Percentiles rank a stretch among this genome's conserved stretches.
phyloP scores from a whole-genome alignment of 2,329 filamentous ascomycete species.

The Madurella fahalii region DNA sequence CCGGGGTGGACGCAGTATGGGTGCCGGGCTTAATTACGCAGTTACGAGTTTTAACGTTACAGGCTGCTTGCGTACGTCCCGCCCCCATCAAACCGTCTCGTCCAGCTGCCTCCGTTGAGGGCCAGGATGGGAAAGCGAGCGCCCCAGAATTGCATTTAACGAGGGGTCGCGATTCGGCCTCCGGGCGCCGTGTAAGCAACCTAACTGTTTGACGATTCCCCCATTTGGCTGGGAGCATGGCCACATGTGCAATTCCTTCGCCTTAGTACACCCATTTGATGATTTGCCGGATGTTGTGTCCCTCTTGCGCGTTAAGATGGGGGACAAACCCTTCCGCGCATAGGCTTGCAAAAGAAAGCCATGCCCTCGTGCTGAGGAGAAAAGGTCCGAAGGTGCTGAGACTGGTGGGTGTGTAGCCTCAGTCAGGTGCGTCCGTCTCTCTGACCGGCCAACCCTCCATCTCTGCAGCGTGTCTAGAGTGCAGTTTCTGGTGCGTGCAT shows the following conservation, averaged over 20 bases:
- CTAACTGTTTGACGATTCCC: neutral
- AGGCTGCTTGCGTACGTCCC: neutral
- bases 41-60: neutral
- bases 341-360: conserved; percentile 4
- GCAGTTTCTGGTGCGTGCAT: too few relatives aligned
- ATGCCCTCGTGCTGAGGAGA: neutral
- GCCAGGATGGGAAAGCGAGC: too few relatives aligned
- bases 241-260: neutral
- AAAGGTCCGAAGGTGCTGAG: neutral
- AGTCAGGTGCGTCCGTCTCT: neutral
- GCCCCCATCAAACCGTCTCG: neutral
- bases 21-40: neutral
- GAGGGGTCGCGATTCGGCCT: too few relatives aligned
- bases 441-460: too few relatives aligned
- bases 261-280: neutral
- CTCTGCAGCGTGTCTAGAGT: neutral
- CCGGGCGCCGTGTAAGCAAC: neutral
- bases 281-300: neutral
- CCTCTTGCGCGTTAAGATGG: neutral
- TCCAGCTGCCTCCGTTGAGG: neutral
- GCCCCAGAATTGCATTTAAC: too few relatives aligned
- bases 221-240: too few relatives aligned
- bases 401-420: neutral
- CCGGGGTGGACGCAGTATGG: neutral
- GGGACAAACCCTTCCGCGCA: neutral